A percentile compares a stretch with the other conserved stretches of the same genome.
phyloP scores from a whole-genome alignment of 1,284 basidiomycete genomes.

The Ceratobasidium sp. region DNA sequence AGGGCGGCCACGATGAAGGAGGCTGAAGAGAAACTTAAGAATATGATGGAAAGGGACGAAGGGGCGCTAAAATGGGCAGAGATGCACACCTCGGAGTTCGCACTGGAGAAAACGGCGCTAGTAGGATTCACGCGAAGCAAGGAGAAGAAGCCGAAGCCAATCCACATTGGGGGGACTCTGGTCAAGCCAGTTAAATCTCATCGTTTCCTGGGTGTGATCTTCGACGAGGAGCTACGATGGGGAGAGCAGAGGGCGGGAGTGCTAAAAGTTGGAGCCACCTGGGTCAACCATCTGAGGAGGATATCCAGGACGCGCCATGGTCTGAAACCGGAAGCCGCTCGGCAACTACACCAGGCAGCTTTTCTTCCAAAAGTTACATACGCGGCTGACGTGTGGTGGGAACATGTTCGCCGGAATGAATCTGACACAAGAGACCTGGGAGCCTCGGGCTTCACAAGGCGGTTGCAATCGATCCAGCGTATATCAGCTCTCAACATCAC shows the following conservation, averaged over 20 bases:
- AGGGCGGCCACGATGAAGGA: not conserved
- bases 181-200: constrained; percentile 22
- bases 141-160: not conserved
- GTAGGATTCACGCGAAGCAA: not conserved
- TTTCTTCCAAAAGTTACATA: no score
- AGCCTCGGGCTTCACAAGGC: not conserved
- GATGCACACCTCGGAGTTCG: not conserved
- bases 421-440: not conserved
- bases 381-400: constrained; percentile 31
- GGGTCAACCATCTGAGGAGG: no score
- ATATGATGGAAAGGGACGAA: not conserved
- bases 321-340: no score
- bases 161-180: not conserved
- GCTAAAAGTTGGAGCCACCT: not conserved
- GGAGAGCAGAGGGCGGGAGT: constrained; percentile 28
- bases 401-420: not conserved
- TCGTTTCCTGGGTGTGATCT: constrained; percentile 38
- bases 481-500: not conserved
- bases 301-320: no score
- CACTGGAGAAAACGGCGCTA: constrained; percentile 1
- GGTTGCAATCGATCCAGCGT: constrained; percentile 5
- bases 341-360: no score
- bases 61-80: not conserved
- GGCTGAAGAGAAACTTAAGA: no score
- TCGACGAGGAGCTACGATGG: constrained; percentile 39